Conservation (phyloP, 495 filamentous ascomycete species). For the Pyrenopolyporus hunteri region DNA sequence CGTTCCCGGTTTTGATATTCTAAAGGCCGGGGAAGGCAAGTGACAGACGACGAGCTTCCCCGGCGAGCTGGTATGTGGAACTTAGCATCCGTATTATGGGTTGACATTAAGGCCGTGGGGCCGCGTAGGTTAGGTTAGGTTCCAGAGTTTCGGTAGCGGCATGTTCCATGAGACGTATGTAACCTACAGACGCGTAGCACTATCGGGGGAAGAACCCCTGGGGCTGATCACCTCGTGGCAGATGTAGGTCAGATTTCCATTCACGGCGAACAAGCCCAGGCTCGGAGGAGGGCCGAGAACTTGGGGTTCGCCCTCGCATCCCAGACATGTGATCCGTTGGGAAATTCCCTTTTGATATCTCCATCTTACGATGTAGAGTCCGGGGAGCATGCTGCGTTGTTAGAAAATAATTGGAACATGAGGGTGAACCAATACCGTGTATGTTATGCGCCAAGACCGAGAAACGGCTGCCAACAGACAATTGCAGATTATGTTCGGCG, state of each 20-base stretch:
- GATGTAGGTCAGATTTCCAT: conserved; percentile 20
- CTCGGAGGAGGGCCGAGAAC: not conserved
- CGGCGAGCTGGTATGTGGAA: not conserved
- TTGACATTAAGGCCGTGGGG: not conserved
- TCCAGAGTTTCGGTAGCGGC: conserved; percentile 32
- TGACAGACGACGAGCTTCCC: not conserved
- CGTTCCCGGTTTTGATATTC: not conserved
- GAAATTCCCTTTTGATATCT: not conserved
- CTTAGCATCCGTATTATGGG: too few relatives aligned
- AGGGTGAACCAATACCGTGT: too few relatives aligned
- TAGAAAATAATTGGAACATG: too few relatives aligned
- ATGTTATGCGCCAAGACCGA: conserved; percentile 5
- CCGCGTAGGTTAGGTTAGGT: not conserved
- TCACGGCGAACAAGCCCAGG: not conserved
- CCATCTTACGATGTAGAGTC: conserved; percentile 8
- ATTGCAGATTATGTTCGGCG: not conserved
- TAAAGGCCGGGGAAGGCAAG: not conserved
- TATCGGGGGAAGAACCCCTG: not conserved
- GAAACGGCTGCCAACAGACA: conserved; percentile 11
- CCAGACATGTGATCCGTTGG: conserved; percentile 7
- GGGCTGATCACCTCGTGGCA: conserved; percentile 33
- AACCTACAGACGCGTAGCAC: not conserved
- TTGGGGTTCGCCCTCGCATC: conserved; percentile 3
- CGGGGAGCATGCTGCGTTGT: conserved; percentile 2
- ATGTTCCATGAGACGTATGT: conserved; percentile 7